Evolutionary conservation across 31 red algal species (phyloP).

Genomic region (Odonthalia washingtoniensis): DNA sequence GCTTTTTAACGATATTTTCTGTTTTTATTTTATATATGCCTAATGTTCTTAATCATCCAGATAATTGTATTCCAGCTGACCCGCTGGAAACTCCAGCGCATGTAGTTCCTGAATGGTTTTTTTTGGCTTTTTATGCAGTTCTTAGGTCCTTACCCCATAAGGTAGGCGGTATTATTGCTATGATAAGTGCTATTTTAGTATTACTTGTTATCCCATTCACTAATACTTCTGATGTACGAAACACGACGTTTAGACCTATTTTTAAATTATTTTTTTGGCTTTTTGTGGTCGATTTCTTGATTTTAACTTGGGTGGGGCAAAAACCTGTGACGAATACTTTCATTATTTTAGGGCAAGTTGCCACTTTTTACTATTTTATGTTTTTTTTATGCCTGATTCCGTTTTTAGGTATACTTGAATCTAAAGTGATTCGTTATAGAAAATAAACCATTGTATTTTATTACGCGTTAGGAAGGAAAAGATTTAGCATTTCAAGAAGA

Average conservation of each 20-base stretch:
- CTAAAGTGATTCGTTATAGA: conserved; percentile 13
- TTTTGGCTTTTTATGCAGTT: background rate
- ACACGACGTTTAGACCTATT: background rate
- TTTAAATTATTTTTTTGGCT: conserved; percentile 7
- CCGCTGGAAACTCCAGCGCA: conserved; percentile 4
- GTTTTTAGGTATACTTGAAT: conserved; percentile 3
- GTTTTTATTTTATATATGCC: conserved; percentile 13
- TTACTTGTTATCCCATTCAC: conserved; percentile 1
- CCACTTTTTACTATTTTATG: conserved; percentile 24
- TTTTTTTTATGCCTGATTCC: conserved; percentile 13
- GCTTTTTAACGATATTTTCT: conserved; percentile 16
- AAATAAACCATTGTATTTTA: conserved; percentile 7
- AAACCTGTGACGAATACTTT: conserved; percentile 18
- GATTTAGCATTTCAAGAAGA: background rate
- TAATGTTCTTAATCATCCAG: conserved; percentile 1
- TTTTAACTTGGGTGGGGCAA: conserved; percentile 28
- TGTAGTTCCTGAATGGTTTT: conserved; percentile 29
- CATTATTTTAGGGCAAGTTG: conserved; percentile 17
- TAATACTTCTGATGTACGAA: background rate
- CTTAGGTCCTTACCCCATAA: background rate
- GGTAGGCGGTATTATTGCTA: background rate
- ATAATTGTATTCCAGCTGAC: conserved; percentile 27
- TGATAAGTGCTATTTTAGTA: background rate
- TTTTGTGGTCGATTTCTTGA: background rate
- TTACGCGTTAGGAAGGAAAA: too few species aligned